Percentiles rank a stretch among this genome's conserved stretches.
Conservation (phyloP, 495 filamentous ascomycete species). For the Elasticomyces elasticus region DNA sequence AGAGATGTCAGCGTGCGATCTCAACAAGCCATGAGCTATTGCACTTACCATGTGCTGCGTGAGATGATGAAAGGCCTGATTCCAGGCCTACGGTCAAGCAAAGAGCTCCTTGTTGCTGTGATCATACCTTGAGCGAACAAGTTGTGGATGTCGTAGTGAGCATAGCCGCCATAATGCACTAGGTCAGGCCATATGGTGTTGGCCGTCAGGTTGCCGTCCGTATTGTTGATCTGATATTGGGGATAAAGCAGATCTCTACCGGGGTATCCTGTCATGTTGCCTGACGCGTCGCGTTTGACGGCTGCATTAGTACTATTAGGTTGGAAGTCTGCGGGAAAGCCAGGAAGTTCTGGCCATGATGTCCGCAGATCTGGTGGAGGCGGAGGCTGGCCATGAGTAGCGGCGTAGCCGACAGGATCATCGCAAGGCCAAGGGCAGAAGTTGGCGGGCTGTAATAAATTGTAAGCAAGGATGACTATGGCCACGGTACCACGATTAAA, state of each 20-base stretch:
- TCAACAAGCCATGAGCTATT: too few species aligned
- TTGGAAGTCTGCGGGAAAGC: conserved; percentile 4
- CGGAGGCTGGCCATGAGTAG: conserved; percentile 5
- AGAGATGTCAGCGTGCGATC: too few species aligned
- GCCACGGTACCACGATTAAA: conserved; percentile 21
- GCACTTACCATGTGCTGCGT: conserved; percentile 78
- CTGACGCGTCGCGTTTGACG: conserved; percentile 8
- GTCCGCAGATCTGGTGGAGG: too few species aligned
- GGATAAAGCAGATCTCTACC: conserved; percentile 59
- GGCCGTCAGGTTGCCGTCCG: conserved; percentile 57
- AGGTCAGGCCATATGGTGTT: conserved; percentile 67
- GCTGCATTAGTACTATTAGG: not conserved
- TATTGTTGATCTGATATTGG: conserved; percentile 66
- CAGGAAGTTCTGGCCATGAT: too few species aligned
- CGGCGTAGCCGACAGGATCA: conserved; percentile 9
- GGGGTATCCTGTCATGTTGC: conserved; percentile 44
- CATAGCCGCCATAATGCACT: conserved; percentile 59
- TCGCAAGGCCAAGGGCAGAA: too few species aligned
- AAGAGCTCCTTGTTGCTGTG: conserved; percentile 50
- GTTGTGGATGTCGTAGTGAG: conserved; percentile 77
- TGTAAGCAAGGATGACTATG: conserved; percentile 8
- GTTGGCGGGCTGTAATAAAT: too few species aligned
- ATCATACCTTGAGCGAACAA: conserved; percentile 83
- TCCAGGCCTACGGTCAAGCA: conserved; percentile 57
- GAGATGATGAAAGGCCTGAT: conserved; percentile 72